Conservation (phyloP, 2,329 filamentous ascomycete genomes). For the Plectosphaerella cucumerina region DNA sequence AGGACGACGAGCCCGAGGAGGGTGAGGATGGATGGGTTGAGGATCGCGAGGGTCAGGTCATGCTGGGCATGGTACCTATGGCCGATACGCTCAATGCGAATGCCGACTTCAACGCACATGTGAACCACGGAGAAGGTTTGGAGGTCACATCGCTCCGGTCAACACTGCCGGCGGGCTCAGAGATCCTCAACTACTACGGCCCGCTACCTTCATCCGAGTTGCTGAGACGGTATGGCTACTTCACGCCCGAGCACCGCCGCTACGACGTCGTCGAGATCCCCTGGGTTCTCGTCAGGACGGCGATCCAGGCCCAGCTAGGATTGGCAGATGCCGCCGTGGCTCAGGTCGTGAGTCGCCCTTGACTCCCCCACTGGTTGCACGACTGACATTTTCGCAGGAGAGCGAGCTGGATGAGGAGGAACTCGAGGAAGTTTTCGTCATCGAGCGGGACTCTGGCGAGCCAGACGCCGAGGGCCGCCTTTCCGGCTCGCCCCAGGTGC, state of each 20-base stretch:
- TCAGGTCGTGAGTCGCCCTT: constrained; percentile 36
- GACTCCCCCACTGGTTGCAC: constrained; percentile 21
- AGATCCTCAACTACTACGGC: constrained; percentile 88
- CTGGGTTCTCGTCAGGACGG: constrained; percentile 50
- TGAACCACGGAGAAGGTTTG: constrained; percentile 53
- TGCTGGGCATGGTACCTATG: constrained; percentile 86
- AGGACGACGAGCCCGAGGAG: constrained; percentile 54
- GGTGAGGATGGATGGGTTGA: constrained; percentile 63
- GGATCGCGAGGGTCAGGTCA: constrained; percentile 50
- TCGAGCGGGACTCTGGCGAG: constrained; percentile 52
- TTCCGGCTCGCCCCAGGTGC: constrained; percentile 28
- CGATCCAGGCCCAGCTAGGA: constrained; percentile 33
- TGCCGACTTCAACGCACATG: constrained; percentile 73
- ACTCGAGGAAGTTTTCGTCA: constrained; percentile 70
- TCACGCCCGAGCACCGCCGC: constrained; percentile 70
- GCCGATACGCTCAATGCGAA: constrained; percentile 89
- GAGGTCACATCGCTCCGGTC: constrained; percentile 68
- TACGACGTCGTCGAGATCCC: constrained; percentile 83
- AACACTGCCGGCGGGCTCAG: constrained; percentile 62
- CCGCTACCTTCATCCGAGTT: constrained; percentile 79
- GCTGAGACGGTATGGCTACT: constrained; percentile 80
- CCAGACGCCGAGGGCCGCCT: constrained; percentile 45
- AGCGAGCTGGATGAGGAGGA: constrained; percentile 57
- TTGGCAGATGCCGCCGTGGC: constrained; percentile 32
- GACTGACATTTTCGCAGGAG: constrained; percentile 22